Evolutionary conservation across 352 stramenopile genomes (phyloP).

Genomic region (Globisporangium okanoganense): DNA sequence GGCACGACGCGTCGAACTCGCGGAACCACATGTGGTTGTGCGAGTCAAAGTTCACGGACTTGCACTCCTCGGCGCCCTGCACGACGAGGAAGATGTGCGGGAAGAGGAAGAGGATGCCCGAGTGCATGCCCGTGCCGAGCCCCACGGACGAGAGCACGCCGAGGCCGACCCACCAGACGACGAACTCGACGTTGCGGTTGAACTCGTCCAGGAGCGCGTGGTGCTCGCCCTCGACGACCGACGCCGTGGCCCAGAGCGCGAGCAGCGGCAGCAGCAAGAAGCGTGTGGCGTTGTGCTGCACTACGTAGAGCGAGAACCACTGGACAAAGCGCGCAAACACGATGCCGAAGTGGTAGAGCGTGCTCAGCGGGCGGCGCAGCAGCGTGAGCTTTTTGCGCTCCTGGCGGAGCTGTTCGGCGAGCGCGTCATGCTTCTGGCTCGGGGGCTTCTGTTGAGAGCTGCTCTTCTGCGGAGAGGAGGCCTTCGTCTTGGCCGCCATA

Average conservation of each 20-base stretch:
- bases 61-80: slow-evolving; percentile 83
- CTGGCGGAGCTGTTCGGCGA: slow-evolving; percentile 58
- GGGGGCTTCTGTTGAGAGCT: not conserved
- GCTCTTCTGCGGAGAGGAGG: slow-evolving; percentile 3
- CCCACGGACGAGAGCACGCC: slow-evolving; percentile 93
- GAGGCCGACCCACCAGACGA: slow-evolving; percentile 92
- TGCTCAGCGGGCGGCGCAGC: slow-evolving; percentile 63
- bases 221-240: slow-evolving; percentile 65
- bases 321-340: slow-evolving; percentile 69
- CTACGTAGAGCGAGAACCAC: slow-evolving; percentile 63
- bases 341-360: slow-evolving; percentile 81
- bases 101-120: slow-evolving; percentile 93
- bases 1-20: slow-evolving; percentile 72
- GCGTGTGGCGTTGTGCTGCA: slow-evolving; percentile 66
- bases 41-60: slow-evolving; percentile 86
- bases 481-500: slow-evolving; percentile 6
- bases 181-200: slow-evolving; percentile 83
- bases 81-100: slow-evolving; percentile 94
- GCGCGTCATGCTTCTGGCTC: slow-evolving; percentile 8
- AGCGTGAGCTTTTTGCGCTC: slow-evolving; percentile 86
- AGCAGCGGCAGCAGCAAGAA: slow-evolving; percentile 77
- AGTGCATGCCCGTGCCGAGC: slow-evolving; percentile 93
- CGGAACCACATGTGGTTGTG: slow-evolving; percentile 90
- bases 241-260: slow-evolving; percentile 62
- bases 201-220: slow-evolving; percentile 77